A percentile compares a stretch with the other conserved stretches of the same genome.
These are phyloP conservation scores for Diddensiella santjacobensis DNA, from an alignment of 805 yeast species.

Conservation along the genomic window DNA sequence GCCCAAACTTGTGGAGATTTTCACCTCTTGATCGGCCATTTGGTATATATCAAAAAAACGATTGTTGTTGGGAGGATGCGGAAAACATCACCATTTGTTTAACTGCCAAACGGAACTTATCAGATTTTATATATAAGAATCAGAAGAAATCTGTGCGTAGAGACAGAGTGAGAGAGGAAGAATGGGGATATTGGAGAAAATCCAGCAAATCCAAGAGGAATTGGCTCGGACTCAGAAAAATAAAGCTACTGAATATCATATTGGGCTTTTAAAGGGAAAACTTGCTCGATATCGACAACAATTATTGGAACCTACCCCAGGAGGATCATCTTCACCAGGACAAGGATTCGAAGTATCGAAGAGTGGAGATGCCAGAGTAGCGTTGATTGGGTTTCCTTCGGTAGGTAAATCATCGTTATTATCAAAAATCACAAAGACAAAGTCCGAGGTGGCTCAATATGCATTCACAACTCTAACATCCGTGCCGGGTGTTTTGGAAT, in stretches of 20 bases:
- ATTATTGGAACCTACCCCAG: conserved; percentile 83
- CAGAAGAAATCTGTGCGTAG: too few species aligned
- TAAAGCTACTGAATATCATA: conserved; percentile 95
- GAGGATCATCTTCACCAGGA: conserved; percentile 64
- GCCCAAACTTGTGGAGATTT: conserved; percentile 22
- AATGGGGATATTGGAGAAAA: conserved; percentile 54
- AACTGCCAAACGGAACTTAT: too few species aligned
- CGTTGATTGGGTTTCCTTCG: conserved; percentile 94
- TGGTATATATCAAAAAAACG: too few species aligned
- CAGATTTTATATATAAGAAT: too few species aligned
- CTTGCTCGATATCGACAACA: conserved; percentile 90
- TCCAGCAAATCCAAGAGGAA: conserved; percentile 86
- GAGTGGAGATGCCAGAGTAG: conserved; percentile 94
- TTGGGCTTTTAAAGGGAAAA: conserved; percentile 91
- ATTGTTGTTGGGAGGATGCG: too few species aligned
- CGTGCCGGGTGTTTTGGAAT: conserved; percentile 92
- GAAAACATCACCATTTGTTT: too few species aligned
- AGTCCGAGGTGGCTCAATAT: conserved; percentile 91
- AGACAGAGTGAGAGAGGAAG: too few species aligned
- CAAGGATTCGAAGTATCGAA: conserved; percentile 92
- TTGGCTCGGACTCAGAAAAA: conserved; percentile 94
- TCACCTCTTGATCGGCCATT: neutral
- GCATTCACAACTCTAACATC: conserved; percentile 95
- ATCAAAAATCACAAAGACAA: conserved; percentile 86
- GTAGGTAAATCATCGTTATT: conserved; percentile 94